A percentile compares a stretch with the other conserved stretches of the same genome.
These are phyloP conservation scores for Myrmaecium sp. DNA, from an alignment of 2,329 filamentous ascomycete species.

Conservation along the genomic window DNA sequence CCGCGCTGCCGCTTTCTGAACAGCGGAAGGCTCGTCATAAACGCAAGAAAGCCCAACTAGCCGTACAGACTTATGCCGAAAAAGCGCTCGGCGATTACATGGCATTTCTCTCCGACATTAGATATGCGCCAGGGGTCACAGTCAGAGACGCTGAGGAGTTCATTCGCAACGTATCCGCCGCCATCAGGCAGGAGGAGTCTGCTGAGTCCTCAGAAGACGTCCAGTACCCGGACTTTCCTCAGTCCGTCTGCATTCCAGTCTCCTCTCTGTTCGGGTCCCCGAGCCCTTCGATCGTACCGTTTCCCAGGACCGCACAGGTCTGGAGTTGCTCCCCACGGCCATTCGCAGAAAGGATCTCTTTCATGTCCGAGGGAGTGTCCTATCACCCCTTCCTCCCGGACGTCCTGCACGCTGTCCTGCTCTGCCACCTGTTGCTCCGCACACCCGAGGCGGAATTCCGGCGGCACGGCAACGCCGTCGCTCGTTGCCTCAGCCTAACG, in stretches of 20 bases:
- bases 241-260: no score
- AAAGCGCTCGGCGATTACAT: slow-evolving; percentile 59
- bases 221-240: no score
- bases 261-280: no score
- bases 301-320: no score
- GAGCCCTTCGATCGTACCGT: no score
- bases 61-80: slow-evolving; percentile 59
- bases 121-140: slow-evolving; percentile 60
- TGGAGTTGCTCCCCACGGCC: not conserved
- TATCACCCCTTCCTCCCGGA: slow-evolving; percentile 71
- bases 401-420: slow-evolving; percentile 58
- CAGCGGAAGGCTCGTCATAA: no score
- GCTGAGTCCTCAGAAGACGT: no score
- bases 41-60: slow-evolving; percentile 1
- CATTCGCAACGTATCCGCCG: slow-evolving; percentile 39
- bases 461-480: slow-evolving; percentile 68
- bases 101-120: slow-evolving; percentile 53
- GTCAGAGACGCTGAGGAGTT: slow-evolving; percentile 41
- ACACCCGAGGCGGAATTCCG: slow-evolving; percentile 62
- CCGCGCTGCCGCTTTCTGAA: slow-evolving; percentile 15
- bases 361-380: slow-evolving; percentile 42
- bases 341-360: not conserved
- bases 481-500: slow-evolving; percentile 53
- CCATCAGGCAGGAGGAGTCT: no score
- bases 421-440: slow-evolving; percentile 64